These are phyloP conservation scores for Globisporangium carolinianum DNA, from an alignment of 352 stramenopile genomes.

Conservation along the genomic window DNA sequence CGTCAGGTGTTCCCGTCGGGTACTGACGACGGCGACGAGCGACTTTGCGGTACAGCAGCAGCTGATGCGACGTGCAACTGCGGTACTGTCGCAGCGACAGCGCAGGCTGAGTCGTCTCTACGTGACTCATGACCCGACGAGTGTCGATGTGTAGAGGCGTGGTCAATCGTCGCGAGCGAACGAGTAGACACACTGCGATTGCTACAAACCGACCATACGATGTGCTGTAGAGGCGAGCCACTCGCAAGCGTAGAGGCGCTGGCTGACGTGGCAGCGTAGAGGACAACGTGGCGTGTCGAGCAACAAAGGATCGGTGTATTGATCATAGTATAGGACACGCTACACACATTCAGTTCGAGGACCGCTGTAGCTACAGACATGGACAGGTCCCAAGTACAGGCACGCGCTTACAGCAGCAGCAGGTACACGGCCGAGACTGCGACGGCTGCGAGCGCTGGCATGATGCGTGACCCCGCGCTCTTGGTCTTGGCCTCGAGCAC, in stretches of 20 bases:
- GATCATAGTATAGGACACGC: conserved; percentile 2
- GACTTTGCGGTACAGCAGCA: background rate
- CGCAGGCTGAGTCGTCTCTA: no score
- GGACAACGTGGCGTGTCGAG: background rate
- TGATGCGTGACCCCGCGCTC: conserved; percentile 21
- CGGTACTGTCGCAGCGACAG: no score
- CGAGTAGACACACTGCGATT: no score
- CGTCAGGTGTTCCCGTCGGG: conserved; percentile 61
- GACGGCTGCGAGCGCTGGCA: conserved; percentile 23
- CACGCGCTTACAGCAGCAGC: conserved; percentile 30
- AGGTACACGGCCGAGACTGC: conserved; percentile 33
- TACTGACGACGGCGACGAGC: background rate
- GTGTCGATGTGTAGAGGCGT: no score
- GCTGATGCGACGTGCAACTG: background rate
- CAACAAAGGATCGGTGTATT: conserved; percentile 1
- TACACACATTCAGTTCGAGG: background rate
- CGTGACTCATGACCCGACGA: no score
- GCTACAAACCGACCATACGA: no score
- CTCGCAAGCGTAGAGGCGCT: no score
- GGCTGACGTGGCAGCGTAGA: no score
- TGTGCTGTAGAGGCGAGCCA: no score
- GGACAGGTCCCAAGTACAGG: background rate
- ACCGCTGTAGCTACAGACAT: background rate
- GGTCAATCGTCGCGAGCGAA: no score
- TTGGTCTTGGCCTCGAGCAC: conserved; percentile 30